phyloP scores from a whole-genome alignment of 2,329 filamentous ascomycete genomes.

The Teratosphaeria viscida region DNA sequence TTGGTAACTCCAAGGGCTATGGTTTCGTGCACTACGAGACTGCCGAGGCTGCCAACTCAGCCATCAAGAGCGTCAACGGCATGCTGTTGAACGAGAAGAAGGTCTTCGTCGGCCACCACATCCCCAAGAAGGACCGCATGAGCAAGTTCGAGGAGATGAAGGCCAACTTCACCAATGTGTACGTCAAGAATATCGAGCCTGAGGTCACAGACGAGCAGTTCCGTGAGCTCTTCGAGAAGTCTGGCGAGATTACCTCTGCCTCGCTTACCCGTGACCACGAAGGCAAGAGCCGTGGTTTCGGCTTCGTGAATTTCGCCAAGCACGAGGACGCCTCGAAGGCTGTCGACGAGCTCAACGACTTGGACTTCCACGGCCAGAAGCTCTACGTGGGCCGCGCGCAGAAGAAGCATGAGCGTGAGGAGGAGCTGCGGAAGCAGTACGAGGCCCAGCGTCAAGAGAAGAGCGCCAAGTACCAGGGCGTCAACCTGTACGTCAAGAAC shows the following conservation, averaged over 20 bases:
- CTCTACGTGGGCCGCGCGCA: conserved; percentile 96
- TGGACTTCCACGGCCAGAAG: conserved; percentile 86
- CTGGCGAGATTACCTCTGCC: conserved; percentile 88
- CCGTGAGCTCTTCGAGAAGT: conserved; percentile 83
- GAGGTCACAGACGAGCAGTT: conserved; percentile 91
- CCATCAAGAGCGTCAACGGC: conserved; percentile 99
- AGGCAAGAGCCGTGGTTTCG: conserved; percentile 90
- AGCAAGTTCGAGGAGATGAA: conserved; percentile 99
- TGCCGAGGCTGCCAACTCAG: conserved; percentile 88
- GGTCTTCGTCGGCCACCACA: conserved; percentile 98
- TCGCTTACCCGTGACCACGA: conserved; percentile 89
- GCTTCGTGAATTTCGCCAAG: conserved; percentile 87
- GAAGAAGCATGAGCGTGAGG: conserved; percentile 99
- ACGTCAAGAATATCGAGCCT: conserved; percentile 90
- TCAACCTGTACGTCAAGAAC: conserved; percentile 99
- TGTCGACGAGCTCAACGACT: conserved; percentile 84
- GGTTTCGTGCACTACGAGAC: conserved; percentile 99
- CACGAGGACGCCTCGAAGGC: conserved; percentile 79
- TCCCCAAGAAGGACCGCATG: conserved; percentile 99
- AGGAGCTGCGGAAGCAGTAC: conserved; percentile 97
- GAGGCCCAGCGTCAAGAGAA: conserved; percentile 96
- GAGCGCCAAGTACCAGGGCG: conserved; percentile 97
- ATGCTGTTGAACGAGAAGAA: conserved; percentile 99
- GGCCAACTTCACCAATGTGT: conserved; percentile 99
- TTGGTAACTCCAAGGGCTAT: conserved; percentile 94